Evolutionary conservation across 805 yeast genomes (phyloP), one percentile per base, ranked within the genome.

Genomic region (Blastobotrys parvus): DNA sequence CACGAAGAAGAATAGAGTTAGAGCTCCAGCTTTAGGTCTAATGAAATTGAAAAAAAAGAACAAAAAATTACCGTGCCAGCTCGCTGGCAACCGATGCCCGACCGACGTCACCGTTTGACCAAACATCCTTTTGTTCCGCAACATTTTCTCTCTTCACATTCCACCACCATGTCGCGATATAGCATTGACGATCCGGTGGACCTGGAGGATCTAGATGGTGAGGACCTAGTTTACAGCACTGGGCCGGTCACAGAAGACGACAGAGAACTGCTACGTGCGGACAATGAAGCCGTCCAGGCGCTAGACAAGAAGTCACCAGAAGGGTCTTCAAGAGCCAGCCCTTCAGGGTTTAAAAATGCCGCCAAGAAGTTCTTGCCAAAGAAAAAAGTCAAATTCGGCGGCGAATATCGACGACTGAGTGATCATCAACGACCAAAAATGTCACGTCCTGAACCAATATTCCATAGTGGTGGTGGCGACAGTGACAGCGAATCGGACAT

Each of bases 251-350:
- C 48, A 7, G 45, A 45, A 8, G 48, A 33, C 10, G 55, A 51
- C 39, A 43, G 51, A 3, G 53, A 51, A 19, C 36, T 51, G 27
- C 42, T 50, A 11, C 30, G 46, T 4, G 49, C 46, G 3, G 53
- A 50, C 38, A 50, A 50, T 15, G 49, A 51, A 36, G 50, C 41
- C 6, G 41, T 46, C 15, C 34, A 39, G 32, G 48, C 47, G 13
- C 35, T 50, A 10, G 39, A 30, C 18, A 35, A 35, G n/a, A 43
- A 46, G 36, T 27, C 22, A 13, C 46, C 36, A 20, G 21, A 21
- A 21, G 38, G 38, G 16, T n/a, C 40, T 7, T n/a, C n/a, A n/a
- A n/a, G n/a, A n/a, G n/a, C n/a, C n/a, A n/a, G n/a, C n/a, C n/a
- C n/a, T n/a, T n/a, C n/a, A n/a, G n/a, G n/a, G n/a, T n/a, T n/a